A percentile compares a stretch with the other conserved stretches of the same genome.
Evolutionary conservation across 257 asterid species (phyloP).

Genomic region (Solanum megistacrolobum): DNA sequence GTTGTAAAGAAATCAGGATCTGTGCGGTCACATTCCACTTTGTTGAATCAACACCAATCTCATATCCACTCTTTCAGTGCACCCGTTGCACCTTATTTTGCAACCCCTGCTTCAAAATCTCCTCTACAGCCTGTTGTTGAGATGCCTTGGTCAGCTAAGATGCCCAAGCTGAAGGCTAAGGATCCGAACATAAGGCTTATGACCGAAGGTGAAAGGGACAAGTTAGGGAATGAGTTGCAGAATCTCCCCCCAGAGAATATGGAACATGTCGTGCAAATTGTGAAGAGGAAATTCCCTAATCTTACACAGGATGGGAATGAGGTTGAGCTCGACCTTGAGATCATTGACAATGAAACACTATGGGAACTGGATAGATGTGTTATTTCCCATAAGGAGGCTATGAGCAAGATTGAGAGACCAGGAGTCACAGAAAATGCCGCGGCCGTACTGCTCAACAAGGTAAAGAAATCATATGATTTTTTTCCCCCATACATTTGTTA

Average conservation of each 20-base stretch:
- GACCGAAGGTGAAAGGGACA: constrained; percentile 9
- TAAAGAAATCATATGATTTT: background rate
- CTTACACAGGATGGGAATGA: constrained; percentile 14
- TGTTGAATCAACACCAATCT: background rate
- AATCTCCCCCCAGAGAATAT: constrained; percentile 9
- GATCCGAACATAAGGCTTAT: constrained; percentile 8
- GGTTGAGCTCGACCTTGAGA: constrained; percentile 20
- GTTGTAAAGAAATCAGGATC: background rate
- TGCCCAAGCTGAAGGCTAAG: constrained; percentile 4
- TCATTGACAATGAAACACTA: constrained; percentile 21
- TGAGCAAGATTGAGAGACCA: background rate
- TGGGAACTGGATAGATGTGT: constrained; percentile 23
- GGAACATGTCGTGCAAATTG: constrained; percentile 8
- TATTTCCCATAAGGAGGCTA: background rate
- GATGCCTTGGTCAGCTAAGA: background rate
- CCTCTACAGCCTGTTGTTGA: background rate
- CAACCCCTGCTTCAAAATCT: background rate
- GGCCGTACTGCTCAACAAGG: background rate
- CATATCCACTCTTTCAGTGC: background rate
- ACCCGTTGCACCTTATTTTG: background rate
- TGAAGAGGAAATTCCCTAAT: constrained; percentile 8
- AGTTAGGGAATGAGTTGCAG: constrained; percentile 10
- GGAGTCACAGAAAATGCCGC: background rate
- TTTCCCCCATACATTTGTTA: background rate
- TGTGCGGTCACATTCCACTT: background rate